Evolutionary conservation across 1,139 yeast genomes (phyloP).

Genomic region (Debaryomyces psychrophilus): DNA sequence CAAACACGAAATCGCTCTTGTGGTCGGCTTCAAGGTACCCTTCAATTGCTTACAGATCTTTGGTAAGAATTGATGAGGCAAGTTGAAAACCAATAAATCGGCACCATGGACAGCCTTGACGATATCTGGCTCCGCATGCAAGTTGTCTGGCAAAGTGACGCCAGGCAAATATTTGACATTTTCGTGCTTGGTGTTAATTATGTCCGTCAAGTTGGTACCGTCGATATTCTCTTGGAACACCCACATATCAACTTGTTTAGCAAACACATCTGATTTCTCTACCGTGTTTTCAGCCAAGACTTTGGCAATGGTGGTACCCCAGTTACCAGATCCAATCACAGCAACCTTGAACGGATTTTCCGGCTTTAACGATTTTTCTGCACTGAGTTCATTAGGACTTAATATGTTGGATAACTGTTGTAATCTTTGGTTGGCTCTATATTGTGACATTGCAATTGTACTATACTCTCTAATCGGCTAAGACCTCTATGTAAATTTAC

Average conservation of each 20-base stretch:
- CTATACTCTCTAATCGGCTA: not conserved
- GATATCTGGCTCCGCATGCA: slow-evolving; percentile 44
- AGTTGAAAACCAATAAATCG: slow-evolving; percentile 49
- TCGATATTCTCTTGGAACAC: slow-evolving; percentile 48
- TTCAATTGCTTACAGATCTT: slow-evolving; percentile 40
- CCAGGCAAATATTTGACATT: slow-evolving; percentile 52
- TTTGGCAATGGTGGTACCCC: slow-evolving; percentile 56
- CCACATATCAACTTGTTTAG: slow-evolving; percentile 50
- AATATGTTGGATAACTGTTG: slow-evolving; percentile 42
- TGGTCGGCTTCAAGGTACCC: slow-evolving; percentile 41
- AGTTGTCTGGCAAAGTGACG: slow-evolving; percentile 46
- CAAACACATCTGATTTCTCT: slow-evolving; percentile 44
- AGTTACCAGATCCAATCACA: slow-evolving; percentile 52
- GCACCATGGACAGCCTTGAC: slow-evolving; percentile 45
- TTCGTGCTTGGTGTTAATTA: slow-evolving; percentile 48
- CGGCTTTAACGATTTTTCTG: slow-evolving; percentile 19
- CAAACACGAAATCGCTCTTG: slow-evolving; percentile 51
- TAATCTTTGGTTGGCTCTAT: slow-evolving; percentile 40
- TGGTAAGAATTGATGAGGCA: slow-evolving; percentile 53
- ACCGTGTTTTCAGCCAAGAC: slow-evolving; percentile 48
- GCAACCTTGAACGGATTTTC: slow-evolving; percentile 43
- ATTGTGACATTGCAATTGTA: slow-evolving; percentile 9
- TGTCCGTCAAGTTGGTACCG: slow-evolving; percentile 47
- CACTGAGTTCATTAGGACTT: slow-evolving; percentile 25
- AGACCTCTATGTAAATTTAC: not conserved